Conservation (phyloP, 177 flowering plant species). For the Vitis hybrid region DNA sequence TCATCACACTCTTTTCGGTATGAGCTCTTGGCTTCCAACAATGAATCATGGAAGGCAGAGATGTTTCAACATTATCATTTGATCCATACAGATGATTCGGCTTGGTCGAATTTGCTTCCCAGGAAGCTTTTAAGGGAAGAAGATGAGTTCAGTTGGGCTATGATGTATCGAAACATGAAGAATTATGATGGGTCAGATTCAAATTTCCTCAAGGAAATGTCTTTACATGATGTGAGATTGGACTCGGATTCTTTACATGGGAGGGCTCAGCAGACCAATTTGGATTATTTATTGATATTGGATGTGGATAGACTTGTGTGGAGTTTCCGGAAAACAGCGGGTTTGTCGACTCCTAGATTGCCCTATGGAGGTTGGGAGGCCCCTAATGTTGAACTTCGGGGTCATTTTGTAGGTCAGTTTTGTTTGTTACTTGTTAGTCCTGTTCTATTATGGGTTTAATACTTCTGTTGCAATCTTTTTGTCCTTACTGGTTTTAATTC, state of each 20-base stretch:
- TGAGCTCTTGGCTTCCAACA: constrained; percentile 47
- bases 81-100: constrained; percentile 71
- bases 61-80: constrained; percentile 59
- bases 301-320: constrained; percentile 82
- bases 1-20: constrained; percentile 67
- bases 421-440: no score
- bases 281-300: constrained; percentile 80
- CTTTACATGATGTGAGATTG: constrained; percentile 78
- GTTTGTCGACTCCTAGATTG: constrained; percentile 57
- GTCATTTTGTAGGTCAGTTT: constrained; percentile 85
- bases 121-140: constrained; percentile 55
- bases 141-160: constrained; percentile 52
- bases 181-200: constrained; percentile 14
- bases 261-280: constrained; percentile 79
- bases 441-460: not conserved
- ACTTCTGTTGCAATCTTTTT: no score
- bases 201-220: constrained; percentile 61
- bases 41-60: constrained; percentile 64
- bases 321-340: constrained; percentile 87
- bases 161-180: constrained; percentile 65
- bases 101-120: constrained; percentile 67
- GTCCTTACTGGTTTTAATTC: not conserved
- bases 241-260: constrained; percentile 53
- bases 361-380: constrained; percentile 91
- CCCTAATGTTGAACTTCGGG: constrained; percentile 68